These are phyloP conservation scores for Euclidium syriacum DNA, from an alignment of 345 rosid species.

Conservation along the genomic window DNA sequence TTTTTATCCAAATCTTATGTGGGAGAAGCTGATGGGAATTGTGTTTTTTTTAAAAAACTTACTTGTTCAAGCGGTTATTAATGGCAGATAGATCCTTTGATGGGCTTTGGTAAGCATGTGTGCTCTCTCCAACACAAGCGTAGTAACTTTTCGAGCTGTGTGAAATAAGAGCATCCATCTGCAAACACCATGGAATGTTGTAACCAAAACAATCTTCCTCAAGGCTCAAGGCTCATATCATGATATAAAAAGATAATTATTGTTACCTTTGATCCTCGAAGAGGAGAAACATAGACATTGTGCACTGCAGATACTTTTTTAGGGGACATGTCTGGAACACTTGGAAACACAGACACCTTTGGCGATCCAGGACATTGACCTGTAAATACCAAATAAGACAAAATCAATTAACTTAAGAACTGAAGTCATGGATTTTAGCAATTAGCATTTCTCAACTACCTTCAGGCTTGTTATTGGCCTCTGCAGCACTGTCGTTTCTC, in stretches of 20 bases:
- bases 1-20: not conserved
- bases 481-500: conserved; percentile 41
- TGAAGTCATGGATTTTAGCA: not conserved
- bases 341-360: conserved; percentile 71
- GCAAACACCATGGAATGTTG: conserved; percentile 12
- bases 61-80: conserved; percentile 85
- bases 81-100: conserved; percentile 90
- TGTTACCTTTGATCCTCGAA: conserved; percentile 88
- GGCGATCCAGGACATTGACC: conserved; percentile 91
- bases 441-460: conserved; percentile 36
- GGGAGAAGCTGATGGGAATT: not conserved
- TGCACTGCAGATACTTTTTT: conserved; percentile 84
- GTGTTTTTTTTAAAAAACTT: conserved; percentile 6
- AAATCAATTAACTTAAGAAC: not conserved
- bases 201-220: not conserved
- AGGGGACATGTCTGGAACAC: conserved; percentile 96
- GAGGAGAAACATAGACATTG: conserved; percentile 92
- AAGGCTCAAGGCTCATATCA: not conserved
- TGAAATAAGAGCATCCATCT: conserved; percentile 94
- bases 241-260: not conserved
- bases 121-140: conserved; percentile 98
- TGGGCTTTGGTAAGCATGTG: conserved; percentile 96
- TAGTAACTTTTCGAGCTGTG: conserved; percentile 87
- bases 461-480: conserved; percentile 48
- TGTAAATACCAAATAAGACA: conserved; percentile 26